These are phyloP conservation scores for Kurtzmaniella natalensis DNA, from an alignment of 1,139 yeast genomes.

Conservation along the genomic window DNA sequence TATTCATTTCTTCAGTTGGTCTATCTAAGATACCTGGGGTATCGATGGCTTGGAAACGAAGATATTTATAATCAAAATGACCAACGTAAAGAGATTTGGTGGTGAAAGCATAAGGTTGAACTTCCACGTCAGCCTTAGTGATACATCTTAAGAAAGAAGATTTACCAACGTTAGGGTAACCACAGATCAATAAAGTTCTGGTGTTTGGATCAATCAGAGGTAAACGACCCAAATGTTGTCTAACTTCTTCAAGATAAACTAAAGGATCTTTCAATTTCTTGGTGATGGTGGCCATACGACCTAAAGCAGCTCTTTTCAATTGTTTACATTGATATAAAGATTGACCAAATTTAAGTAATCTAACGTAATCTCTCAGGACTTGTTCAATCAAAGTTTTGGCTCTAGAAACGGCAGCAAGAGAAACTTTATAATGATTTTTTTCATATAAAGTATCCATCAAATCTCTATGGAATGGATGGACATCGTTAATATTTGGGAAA, in stretches of 20 bases:
- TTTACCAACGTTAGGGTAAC: constrained; percentile 98
- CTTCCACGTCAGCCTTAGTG: constrained; percentile 98
- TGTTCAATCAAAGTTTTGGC: constrained; percentile 94
- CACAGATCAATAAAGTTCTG: constrained; percentile 93
- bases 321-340: constrained; percentile 98
- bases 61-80: constrained; percentile 94
- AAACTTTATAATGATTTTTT: constrained; percentile 95
- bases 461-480: constrained; percentile 98
- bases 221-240: constrained; percentile 98
- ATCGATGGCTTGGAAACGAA: constrained; percentile 97
- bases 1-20: constrained; percentile 99
- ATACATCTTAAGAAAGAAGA: constrained; percentile 90
- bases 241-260: constrained; percentile 90
- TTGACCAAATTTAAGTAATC: constrained; percentile 94
- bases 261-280: constrained; percentile 94
- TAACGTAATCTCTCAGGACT: constrained; percentile 89
- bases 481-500: constrained; percentile 94
- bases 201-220: constrained; percentile 99
- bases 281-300: constrained; percentile 98
- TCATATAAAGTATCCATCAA: constrained; percentile 96
- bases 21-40: constrained; percentile 98
- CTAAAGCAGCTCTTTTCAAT: constrained; percentile 95
- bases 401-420: constrained; percentile 91
- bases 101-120: constrained; percentile 98
- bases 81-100: constrained; percentile 94